These are phyloP conservation scores for Lactarius quietus DNA, from an alignment of 768 basidiomycete genomes.

Conservation along the genomic window DNA sequence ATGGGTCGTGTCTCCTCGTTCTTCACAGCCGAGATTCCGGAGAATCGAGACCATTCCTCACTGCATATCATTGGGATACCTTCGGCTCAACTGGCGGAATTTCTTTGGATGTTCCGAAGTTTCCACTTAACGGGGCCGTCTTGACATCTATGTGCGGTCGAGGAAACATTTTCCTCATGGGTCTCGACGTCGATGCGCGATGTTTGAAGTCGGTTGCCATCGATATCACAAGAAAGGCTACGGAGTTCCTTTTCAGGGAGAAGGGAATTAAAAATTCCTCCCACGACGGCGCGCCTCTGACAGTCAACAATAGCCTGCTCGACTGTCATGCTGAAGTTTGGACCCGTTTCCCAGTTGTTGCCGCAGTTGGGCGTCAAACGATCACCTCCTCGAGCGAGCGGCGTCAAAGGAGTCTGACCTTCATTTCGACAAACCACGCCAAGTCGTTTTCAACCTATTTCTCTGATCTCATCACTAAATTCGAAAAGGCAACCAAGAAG, in stretches of 20 bases:
- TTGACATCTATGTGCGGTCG: slow-evolving; percentile 46
- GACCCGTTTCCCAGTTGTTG: not conserved
- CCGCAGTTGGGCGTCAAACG: not conserved
- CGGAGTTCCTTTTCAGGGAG: slow-evolving; percentile 53
- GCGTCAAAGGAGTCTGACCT: slow-evolving; percentile 38
- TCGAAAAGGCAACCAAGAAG: slow-evolving; percentile 49
- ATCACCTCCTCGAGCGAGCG: slow-evolving; percentile 26
- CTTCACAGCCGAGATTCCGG: no score
- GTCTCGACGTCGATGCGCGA: slow-evolving; percentile 34
- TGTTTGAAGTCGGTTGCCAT: slow-evolving; percentile 44
- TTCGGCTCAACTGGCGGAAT: slow-evolving; percentile 36
- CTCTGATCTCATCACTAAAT: slow-evolving; percentile 39
- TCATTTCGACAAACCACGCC: slow-evolving; percentile 41
- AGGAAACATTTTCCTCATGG: slow-evolving; percentile 41
- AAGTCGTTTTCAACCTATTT: slow-evolving; percentile 42
- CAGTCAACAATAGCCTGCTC: slow-evolving; percentile 38
- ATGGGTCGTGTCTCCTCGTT: slow-evolving; percentile 50
- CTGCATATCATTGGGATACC: not conserved
- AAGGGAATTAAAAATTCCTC: slow-evolving; percentile 33
- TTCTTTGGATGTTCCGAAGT: slow-evolving; percentile 33
- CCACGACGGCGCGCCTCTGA: slow-evolving; percentile 21
- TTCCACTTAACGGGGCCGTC: slow-evolving; percentile 28
- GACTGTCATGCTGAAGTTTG: not conserved
- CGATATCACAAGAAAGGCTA: slow-evolving; percentile 51
- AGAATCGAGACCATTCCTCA: not conserved